Evolutionary conservation across 208 protist genomes (phyloP).

Genomic region (Trypanosomatidae sp.): DNA sequence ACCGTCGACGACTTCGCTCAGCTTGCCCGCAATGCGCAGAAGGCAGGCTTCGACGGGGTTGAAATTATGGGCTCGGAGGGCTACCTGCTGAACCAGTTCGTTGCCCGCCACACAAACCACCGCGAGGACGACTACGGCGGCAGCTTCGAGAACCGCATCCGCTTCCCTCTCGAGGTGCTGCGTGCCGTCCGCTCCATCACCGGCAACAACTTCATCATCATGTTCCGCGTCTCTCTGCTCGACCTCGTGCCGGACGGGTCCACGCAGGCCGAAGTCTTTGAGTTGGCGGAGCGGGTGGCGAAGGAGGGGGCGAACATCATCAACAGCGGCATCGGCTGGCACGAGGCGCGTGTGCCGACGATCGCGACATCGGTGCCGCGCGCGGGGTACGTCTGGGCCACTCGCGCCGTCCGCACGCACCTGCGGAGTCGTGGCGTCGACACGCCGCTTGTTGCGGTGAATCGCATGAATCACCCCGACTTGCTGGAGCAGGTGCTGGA

Average conservation of each 20-base stretch:
- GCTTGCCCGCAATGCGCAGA: slow-evolving; percentile 86
- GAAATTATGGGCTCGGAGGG: slow-evolving; percentile 95
- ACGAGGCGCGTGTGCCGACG: slow-evolving; percentile 94
- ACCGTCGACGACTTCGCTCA: slow-evolving; percentile 84
- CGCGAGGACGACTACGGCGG: slow-evolving; percentile 84
- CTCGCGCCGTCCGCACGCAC: slow-evolving; percentile 52
- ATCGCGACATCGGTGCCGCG: slow-evolving; percentile 91
- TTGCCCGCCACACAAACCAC: slow-evolving; percentile 85
- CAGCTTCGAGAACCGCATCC: slow-evolving; percentile 80
- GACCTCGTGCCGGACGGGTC: slow-evolving; percentile 90
- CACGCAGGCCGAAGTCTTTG: slow-evolving; percentile 81
- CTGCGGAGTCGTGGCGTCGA: slow-evolving; percentile 36
- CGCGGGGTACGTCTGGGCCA: slow-evolving; percentile 80
- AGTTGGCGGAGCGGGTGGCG: slow-evolving; percentile 72
- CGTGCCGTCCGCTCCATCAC: too few species aligned
- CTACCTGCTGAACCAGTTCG: slow-evolving; percentile 94
- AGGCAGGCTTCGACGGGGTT: slow-evolving; percentile 95
- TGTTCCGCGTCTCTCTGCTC: slow-evolving; percentile 91
- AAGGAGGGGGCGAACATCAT: slow-evolving; percentile 82
- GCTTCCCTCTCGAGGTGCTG: slow-evolving; percentile 88
- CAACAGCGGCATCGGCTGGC: slow-evolving; percentile 96
- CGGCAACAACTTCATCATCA: too few species aligned
- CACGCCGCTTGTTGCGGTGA: slow-evolving; percentile 90
- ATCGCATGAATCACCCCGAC: slow-evolving; percentile 91
- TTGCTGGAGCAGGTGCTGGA: slow-evolving; percentile 81